phyloP scores from a whole-genome alignment of 208 protist genomes.

The Leishmania lainsoni region DNA sequence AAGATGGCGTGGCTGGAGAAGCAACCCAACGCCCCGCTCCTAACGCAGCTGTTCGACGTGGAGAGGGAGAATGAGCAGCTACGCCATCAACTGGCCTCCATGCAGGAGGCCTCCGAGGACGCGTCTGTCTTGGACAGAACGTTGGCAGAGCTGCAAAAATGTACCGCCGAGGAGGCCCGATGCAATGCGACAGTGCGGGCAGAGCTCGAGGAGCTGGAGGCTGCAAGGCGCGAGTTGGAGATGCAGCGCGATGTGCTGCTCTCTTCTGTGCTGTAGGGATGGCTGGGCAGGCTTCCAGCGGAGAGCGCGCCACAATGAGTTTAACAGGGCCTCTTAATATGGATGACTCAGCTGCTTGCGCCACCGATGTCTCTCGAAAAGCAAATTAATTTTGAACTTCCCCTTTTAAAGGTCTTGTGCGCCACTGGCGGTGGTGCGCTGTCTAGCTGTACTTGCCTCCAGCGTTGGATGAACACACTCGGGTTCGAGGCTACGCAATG shows the following conservation, averaged over 20 bases:
- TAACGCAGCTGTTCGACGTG: conserved; percentile 37
- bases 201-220: conserved; percentile 36
- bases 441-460: not conserved
- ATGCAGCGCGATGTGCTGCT: conserved; percentile 21
- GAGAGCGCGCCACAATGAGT: too few species aligned
- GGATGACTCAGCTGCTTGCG: not conserved
- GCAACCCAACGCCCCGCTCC: conserved; percentile 42
- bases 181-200: conserved; percentile 20
- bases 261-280: not conserved
- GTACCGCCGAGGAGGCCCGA: conserved; percentile 10
- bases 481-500: not conserved
- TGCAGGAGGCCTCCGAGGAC: conserved; percentile 4
- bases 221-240: conserved; percentile 19
- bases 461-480: not conserved
- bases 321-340: not conserved
- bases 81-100: conserved; percentile 3
- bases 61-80: conserved; percentile 26
- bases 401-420: not conserved
- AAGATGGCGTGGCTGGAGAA: conserved; percentile 53
- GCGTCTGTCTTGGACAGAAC: conserved; percentile 7
- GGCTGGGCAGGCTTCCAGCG: not conserved
- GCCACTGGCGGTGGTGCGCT: not conserved
- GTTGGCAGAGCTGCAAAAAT: conserved; percentile 9
- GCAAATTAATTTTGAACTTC: conserved; percentile 2
- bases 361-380: not conserved